phyloP scores from a whole-genome alignment of 257 asterid genomes.

The Penstemon eatonii region DNA sequence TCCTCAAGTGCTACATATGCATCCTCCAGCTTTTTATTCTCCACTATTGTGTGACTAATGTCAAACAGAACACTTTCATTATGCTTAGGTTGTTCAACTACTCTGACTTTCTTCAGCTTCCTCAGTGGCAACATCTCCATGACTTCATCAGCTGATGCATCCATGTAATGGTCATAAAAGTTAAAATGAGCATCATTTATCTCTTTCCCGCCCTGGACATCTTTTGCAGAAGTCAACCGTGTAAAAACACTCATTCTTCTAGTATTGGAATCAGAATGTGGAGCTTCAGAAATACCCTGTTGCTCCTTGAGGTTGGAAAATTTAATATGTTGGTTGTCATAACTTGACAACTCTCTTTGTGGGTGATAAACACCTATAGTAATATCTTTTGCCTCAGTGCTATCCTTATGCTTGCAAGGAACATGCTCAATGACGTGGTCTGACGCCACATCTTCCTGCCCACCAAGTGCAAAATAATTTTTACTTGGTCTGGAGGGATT shows the following conservation, averaged over 20 bases:
- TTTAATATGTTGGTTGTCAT: slow-evolving; percentile 22
- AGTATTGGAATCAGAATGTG: slow-evolving; percentile 29
- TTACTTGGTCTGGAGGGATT: slow-evolving; percentile 29
- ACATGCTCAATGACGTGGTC: slow-evolving; percentile 30
- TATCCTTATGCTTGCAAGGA: slow-evolving; percentile 32
- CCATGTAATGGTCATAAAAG: slow-evolving; percentile 32
- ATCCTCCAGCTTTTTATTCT: slow-evolving; percentile 28
- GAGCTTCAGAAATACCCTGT: slow-evolving; percentile 34
- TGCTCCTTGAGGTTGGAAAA: slow-evolving; percentile 28
- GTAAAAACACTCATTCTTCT: slow-evolving; percentile 61
- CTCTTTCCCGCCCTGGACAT: slow-evolving; percentile 22
- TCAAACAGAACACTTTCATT: slow-evolving; percentile 31
- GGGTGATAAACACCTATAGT: slow-evolving; percentile 24
- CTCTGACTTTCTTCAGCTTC: slow-evolving; percentile 32
- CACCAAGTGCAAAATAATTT: slow-evolving; percentile 31
- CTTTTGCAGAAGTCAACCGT: slow-evolving; percentile 48
- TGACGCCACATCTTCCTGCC: slow-evolving; percentile 20
- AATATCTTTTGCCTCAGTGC: slow-evolving; percentile 26
- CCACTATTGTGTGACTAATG: slow-evolving; percentile 20
- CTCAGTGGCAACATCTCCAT: slow-evolving; percentile 47
- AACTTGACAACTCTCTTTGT: slow-evolving; percentile 37
- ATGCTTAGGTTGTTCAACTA: slow-evolving; percentile 26
- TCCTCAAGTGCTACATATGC: slow-evolving; percentile 27
- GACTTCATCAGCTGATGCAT: slow-evolving; percentile 65
- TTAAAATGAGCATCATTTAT: slow-evolving; percentile 20